phyloP scores from a whole-genome alignment of 495 filamentous ascomycete genomes.

The Aspergillus saccharolyticus region DNA sequence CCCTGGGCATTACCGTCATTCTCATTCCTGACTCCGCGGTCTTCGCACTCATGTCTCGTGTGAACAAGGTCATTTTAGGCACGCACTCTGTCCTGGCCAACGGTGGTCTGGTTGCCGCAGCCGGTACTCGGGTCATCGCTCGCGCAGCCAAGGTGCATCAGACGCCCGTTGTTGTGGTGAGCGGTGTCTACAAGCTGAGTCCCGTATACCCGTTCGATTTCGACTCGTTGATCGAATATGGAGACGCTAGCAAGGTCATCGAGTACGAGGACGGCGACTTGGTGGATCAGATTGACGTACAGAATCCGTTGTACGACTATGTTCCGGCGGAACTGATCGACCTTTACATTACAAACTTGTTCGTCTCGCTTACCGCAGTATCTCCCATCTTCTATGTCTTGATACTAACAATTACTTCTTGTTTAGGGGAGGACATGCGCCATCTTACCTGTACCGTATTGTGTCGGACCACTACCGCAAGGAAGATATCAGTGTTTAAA shows the following conservation, averaged over 20 bases:
- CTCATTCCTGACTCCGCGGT: constrained; percentile 77
- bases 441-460: constrained; percentile 74
- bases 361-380: constrained; percentile 35
- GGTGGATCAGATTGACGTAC: constrained; percentile 69
- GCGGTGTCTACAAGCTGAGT: constrained; percentile 84
- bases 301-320: constrained; percentile 78
- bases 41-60: constrained; percentile 85
- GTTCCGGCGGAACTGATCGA: constrained; percentile 77
- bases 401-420: constrained; percentile 25
- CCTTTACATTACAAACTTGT: constrained; percentile 91
- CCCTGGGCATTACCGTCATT: constrained; percentile 72
- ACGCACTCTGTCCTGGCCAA: constrained; percentile 83
- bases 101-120: constrained; percentile 74
- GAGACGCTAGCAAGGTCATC: constrained; percentile 68
- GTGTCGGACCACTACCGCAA: constrained; percentile 80
- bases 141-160: constrained; percentile 73
- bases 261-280: constrained; percentile 68
- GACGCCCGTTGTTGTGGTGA: constrained; percentile 77
- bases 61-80: constrained; percentile 89
- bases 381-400: background rate
- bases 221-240: constrained; percentile 73
- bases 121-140: constrained; percentile 72
- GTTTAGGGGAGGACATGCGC: constrained; percentile 69
- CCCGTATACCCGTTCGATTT: constrained; percentile 80
- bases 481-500: constrained; percentile 66